Conservation (phyloP, 2,329 filamentous ascomycete genomes). For the Cadophora sp. region DNA sequence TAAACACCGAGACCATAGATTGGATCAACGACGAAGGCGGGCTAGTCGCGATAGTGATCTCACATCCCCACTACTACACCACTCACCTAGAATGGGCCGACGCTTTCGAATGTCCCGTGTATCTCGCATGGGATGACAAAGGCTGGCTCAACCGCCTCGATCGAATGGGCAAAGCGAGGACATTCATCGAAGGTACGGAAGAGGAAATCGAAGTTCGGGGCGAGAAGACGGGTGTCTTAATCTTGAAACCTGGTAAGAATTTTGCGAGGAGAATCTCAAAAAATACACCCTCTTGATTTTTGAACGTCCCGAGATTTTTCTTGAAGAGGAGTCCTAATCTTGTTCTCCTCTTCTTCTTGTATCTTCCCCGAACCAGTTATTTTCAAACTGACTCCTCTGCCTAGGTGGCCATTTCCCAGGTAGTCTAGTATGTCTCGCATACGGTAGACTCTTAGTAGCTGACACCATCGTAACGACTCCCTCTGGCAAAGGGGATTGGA, state of each 20-base stretch:
- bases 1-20: constrained; percentile 69
- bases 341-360: not conserved
- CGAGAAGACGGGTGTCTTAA: constrained; percentile 57
- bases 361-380: not conserved
- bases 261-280: not conserved
- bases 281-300: not conserved
- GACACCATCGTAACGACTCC: constrained; percentile 80
- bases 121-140: constrained; percentile 68
- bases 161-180: constrained; percentile 48
- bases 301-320: not conserved
- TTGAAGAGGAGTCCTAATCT: not conserved
- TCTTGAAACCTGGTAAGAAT: constrained; percentile 66
- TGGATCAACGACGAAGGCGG: constrained; percentile 67
- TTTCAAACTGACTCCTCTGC: no score
- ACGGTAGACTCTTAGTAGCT: constrained; percentile 70
- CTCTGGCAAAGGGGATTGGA: constrained; percentile 57
- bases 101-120: constrained; percentile 73
- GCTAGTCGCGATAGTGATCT: constrained; percentile 74
- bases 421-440: constrained; percentile 70
- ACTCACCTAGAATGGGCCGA: constrained; percentile 77
- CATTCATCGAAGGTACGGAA: constrained; percentile 53
- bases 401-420: constrained; percentile 76
- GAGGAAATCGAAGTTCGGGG: constrained; percentile 50
- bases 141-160: constrained; percentile 65
- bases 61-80: constrained; percentile 83